Conservation (phyloP, 331 rosid species). For the Phaseolus coccineus region DNA sequence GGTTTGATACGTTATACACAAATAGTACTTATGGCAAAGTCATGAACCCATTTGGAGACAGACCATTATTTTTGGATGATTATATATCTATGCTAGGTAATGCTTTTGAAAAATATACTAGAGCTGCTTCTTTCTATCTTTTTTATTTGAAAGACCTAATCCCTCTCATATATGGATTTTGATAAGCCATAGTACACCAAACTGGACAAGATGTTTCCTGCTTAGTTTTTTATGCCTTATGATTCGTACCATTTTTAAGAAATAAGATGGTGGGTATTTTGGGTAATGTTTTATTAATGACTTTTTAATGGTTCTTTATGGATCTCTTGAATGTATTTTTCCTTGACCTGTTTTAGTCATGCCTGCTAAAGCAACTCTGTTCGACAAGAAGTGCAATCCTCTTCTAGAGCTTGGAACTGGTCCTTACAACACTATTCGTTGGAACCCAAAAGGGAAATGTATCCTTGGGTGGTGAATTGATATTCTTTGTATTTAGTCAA, state of each 20-base stretch:
- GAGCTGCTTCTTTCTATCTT: not conserved
- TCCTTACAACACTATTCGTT: conserved; percentile 89
- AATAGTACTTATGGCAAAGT: conserved; percentile 15
- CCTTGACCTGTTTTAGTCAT: conserved; percentile 77
- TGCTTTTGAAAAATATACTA: conserved; percentile 14
- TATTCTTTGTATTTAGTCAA: conserved; percentile 20
- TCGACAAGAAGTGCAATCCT: conserved; percentile 96
- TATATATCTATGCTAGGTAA: conserved; percentile 37
- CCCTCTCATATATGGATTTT: conserved; percentile 31
- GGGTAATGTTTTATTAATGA: conserved; percentile 28
- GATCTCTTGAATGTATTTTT: conserved; percentile 38
- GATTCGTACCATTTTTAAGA: conserved; percentile 21
- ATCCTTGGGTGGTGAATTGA: conserved; percentile 59
- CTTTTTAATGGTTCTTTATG: conserved; percentile 12
- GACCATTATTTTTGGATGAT: conserved; percentile 23
- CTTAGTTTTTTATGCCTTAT: conserved; percentile 34
- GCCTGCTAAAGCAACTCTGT: conserved; percentile 93
- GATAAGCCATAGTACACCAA: not conserved
- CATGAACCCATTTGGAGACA: conserved; percentile 18
- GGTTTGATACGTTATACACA: conserved; percentile 24
- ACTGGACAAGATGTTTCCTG: conserved; percentile 28
- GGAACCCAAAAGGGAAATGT: conserved; percentile 96
- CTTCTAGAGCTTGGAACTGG: conserved; percentile 93
- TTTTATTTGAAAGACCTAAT: not conserved
- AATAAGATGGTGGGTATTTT: conserved; percentile 25